A percentile compares a stretch with the other conserved stretches of the same genome.
phyloP scores from a whole-genome alignment of 2,329 filamentous ascomycete species.

The Claviceps maximensis region DNA sequence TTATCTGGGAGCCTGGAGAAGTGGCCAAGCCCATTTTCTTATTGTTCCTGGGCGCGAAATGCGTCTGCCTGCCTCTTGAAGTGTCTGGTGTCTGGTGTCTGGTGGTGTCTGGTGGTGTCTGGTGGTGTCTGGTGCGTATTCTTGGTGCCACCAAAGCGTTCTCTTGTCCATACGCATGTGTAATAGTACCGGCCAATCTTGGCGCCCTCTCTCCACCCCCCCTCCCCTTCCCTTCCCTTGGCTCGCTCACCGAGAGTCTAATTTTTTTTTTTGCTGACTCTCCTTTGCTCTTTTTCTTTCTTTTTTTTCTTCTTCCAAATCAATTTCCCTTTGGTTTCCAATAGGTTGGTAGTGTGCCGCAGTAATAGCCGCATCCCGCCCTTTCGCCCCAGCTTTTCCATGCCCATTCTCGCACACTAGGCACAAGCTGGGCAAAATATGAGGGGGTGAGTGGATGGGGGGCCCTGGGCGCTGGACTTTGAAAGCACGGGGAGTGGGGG shows the following conservation, averaged over 20 bases:
- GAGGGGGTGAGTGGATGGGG: neutral
- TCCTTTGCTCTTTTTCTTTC: neutral
- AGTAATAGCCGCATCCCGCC: constrained; percentile 1
- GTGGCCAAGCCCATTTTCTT: neutral
- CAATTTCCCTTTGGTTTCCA: neutral
- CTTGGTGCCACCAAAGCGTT: neutral
- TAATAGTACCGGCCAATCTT: neutral
- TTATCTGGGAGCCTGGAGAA: constrained; percentile 1
- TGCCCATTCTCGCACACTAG: neutral
- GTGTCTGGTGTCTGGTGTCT: too few relatives aligned
- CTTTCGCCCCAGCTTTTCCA: neutral
- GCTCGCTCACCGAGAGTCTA: too few relatives aligned
- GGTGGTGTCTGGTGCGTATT: neutral
- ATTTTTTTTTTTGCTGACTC: neutral
- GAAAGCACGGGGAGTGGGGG: neutral
- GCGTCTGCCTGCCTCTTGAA: neutral
- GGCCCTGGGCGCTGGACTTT: neutral
- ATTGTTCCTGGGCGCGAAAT: neutral
- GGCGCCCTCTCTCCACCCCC: too few relatives aligned
- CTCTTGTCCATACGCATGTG: neutral
- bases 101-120: too few relatives aligned
- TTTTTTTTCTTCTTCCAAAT: neutral
- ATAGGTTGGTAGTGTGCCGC: neutral
- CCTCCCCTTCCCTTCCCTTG: too few relatives aligned
- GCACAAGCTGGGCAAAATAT: neutral